Percentiles rank a stretch among this genome's conserved stretches.
These are phyloP conservation scores for Lenzites betulinus DNA, from an alignment of 768 basidiomycete species.

Conservation along the genomic window DNA sequence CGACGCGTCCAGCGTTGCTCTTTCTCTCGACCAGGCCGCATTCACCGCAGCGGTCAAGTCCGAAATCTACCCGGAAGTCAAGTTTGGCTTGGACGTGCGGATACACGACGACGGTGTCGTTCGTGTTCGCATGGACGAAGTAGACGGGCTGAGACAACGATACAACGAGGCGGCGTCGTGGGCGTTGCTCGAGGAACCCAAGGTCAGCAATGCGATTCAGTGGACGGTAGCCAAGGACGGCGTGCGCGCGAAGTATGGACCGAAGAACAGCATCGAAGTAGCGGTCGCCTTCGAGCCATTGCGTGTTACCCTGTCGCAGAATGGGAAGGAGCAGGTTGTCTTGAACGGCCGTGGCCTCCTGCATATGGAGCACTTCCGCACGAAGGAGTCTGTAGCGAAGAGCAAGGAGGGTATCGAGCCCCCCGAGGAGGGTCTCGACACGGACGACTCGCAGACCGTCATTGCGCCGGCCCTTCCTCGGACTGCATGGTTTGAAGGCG, in stretches of 20 bases:
- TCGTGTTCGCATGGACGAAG: conserved; percentile 91
- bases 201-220: conserved; percentile 54
- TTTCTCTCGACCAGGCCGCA: conserved; percentile 54
- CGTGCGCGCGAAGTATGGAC: conserved; percentile 64
- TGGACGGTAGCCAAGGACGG: conserved; percentile 71
- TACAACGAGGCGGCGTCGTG: conserved; percentile 93
- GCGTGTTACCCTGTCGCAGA: conserved; percentile 67
- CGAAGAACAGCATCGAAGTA: conserved; percentile 61
- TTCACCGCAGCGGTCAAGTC: conserved; percentile 81
- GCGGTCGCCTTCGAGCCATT: conserved; percentile 76
- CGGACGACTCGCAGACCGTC: conserved; percentile 47
- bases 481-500: conserved; percentile 87
- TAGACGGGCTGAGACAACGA: conserved; percentile 72
- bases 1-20: conserved; percentile 53
- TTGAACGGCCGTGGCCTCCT: conserved; percentile 88
- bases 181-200: conserved; percentile 79
- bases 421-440: conserved; percentile 40
- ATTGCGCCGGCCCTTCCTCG: conserved; percentile 49
- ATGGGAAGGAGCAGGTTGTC: conserved; percentile 82
- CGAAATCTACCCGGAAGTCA: conserved; percentile 79
- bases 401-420: conserved; percentile 37
- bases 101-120: conserved; percentile 88
- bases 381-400: conserved; percentile 50
- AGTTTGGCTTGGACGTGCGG: conserved; percentile 79
- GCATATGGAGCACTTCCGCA: conserved; percentile 98